These are phyloP conservation scores for Musa troglodytarum DNA, from an alignment of 176 grass and related monocot genomes.

Conservation along the genomic window DNA sequence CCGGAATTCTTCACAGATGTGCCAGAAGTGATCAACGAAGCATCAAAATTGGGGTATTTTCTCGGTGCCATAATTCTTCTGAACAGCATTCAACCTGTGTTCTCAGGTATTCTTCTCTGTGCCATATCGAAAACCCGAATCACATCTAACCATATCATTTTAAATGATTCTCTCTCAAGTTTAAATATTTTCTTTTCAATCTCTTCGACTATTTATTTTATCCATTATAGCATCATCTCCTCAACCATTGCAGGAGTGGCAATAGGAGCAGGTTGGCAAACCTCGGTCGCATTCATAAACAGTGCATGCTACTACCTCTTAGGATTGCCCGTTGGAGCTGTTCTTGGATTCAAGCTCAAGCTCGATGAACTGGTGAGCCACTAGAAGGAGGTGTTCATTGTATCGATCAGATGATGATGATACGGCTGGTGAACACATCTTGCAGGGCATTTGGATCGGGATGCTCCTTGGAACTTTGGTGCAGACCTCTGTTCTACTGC, in stretches of 20 bases:
- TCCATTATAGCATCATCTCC: no score
- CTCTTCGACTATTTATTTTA: no score
- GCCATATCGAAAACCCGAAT: no score
- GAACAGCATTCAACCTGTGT: conserved; percentile 87
- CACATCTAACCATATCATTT: no score
- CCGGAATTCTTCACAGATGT: conserved; percentile 61
- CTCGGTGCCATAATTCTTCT: conserved; percentile 72
- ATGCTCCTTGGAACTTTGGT: conserved; percentile 66
- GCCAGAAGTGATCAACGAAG: conserved; percentile 37
- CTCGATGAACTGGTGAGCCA: conserved; percentile 35
- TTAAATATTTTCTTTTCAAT: background rate
- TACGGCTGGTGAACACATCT: conserved; percentile 2
- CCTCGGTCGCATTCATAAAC: conserved; percentile 68
- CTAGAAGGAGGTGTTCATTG: background rate
- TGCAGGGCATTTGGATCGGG: conserved; percentile 91
- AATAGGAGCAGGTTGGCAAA: conserved; percentile 88
- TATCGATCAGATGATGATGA: background rate
- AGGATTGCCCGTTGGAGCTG: conserved; percentile 57
- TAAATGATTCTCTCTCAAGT: no score
- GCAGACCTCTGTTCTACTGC: conserved; percentile 51
- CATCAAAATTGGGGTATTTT: conserved; percentile 54
- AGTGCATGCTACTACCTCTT: conserved; percentile 79
- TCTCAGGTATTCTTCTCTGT: conserved; percentile 40
- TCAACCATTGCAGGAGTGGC: conserved; percentile 50
- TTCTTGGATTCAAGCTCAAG: conserved; percentile 66